Conservation (phyloP, 23 red algal genomes). For the Gracilaria gracilis region DNA sequence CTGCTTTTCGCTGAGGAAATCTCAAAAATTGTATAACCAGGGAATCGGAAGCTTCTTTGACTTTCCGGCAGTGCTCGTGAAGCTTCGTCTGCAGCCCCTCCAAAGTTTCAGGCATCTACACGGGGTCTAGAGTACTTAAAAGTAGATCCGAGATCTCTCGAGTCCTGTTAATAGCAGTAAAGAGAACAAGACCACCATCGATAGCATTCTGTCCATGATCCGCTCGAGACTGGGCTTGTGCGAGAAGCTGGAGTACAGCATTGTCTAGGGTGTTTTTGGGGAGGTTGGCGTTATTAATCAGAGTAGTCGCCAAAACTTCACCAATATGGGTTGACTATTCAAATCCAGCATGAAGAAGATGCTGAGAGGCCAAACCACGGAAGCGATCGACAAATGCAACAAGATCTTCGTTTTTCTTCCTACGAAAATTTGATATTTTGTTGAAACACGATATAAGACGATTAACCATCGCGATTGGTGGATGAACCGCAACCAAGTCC, state of each 20-base stretch:
- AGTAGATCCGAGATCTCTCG: background rate
- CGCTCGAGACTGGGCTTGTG: background rate
- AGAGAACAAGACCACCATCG: background rate
- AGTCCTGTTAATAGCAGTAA: constrained; percentile 4
- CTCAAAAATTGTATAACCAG: background rate
- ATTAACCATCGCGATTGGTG: background rate
- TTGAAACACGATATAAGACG: background rate
- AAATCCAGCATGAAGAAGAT: background rate
- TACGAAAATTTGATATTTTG: background rate
- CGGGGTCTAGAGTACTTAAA: background rate
- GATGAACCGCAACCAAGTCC: background rate
- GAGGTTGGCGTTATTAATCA: background rate
- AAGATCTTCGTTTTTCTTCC: background rate
- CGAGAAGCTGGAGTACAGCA: background rate
- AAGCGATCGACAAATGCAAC: background rate
- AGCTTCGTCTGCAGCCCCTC: background rate
- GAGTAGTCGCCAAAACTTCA: background rate
- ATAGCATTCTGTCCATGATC: background rate
- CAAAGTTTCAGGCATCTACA: background rate
- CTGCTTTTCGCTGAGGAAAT: background rate
- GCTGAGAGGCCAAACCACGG: background rate
- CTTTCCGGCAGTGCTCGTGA: background rate
- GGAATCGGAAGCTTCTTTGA: background rate
- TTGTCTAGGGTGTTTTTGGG: background rate
- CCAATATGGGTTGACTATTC: background rate